Percentiles rank a stretch among this genome's conserved stretches.
phyloP scores from a whole-genome alignment of 805 yeast genomes.

The Kluyveromyces aestuarii region DNA sequence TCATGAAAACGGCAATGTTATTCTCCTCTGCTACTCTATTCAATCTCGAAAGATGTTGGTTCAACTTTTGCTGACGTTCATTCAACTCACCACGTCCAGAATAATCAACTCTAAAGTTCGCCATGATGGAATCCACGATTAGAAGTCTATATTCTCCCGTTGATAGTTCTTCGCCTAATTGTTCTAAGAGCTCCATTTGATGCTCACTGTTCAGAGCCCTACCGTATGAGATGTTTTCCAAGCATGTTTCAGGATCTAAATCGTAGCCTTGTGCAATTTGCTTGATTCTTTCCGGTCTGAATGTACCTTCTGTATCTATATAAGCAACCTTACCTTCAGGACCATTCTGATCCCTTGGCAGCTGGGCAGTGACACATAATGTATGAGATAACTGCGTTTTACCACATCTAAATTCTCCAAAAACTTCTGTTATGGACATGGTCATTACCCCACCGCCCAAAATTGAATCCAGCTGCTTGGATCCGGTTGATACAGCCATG shows the following conservation, averaged over 20 bases:
- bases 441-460: conserved; percentile 73
- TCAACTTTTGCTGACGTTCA: conserved; percentile 65
- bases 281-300: conserved; percentile 58
- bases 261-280: conserved; percentile 64
- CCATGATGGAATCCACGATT: conserved; percentile 67
- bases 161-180: conserved; percentile 55
- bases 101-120: conserved; percentile 69
- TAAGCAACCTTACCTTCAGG: conserved; percentile 76
- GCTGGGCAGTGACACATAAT: conserved; percentile 64
- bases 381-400: conserved; percentile 79
- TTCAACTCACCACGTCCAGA: conserved; percentile 70
- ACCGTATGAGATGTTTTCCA: conserved; percentile 67
- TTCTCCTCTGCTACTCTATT: conserved; percentile 66
- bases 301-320: conserved; percentile 76
- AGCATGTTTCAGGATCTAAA: conserved; percentile 57
- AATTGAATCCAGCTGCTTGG: conserved; percentile 56
- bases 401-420: conserved; percentile 76
- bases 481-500: conserved; percentile 60
- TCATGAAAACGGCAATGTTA: conserved; percentile 66
- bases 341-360: conserved; percentile 64
- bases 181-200: conserved; percentile 63
- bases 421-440: conserved; percentile 69
- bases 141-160: conserved; percentile 57
- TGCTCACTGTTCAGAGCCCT: conserved; percentile 73
- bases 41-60: conserved; percentile 44